Evolutionary conservation across 2,329 filamentous ascomycete species (phyloP).

Genomic region (Triangularia verruculosa): DNA sequence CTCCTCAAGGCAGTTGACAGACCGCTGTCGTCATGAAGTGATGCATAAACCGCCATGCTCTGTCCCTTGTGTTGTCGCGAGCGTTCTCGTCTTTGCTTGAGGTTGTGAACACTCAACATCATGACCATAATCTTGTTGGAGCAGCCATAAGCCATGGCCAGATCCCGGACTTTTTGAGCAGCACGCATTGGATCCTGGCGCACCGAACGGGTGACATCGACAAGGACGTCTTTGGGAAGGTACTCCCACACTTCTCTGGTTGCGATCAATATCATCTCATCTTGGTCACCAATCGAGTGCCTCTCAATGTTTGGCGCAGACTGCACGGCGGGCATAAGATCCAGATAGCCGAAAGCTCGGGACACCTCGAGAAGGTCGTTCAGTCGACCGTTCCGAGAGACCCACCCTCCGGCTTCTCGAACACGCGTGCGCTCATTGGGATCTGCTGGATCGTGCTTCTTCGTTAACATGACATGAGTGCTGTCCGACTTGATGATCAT

Average conservation of each 20-base stretch:
- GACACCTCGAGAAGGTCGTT: slow-evolving; percentile 92
- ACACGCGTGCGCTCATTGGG: slow-evolving; percentile 81
- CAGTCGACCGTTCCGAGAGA: slow-evolving; percentile 88
- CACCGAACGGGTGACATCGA: slow-evolving; percentile 86
- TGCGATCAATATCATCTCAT: slow-evolving; percentile 90
- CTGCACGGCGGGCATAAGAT: slow-evolving; percentile 88
- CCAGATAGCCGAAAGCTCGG: slow-evolving; percentile 90
- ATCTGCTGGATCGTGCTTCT: slow-evolving; percentile 91
- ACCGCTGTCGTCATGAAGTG: slow-evolving; percentile 64
- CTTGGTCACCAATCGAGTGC: slow-evolving; percentile 75
- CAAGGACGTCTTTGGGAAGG: slow-evolving; percentile 81
- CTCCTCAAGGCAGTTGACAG: slow-evolving; percentile 52
- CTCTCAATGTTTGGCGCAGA: slow-evolving; percentile 82
- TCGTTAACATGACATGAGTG: slow-evolving; percentile 76
- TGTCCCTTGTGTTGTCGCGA: slow-evolving; percentile 71
- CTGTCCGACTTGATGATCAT: slow-evolving; percentile 90
- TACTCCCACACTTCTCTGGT: slow-evolving; percentile 96
- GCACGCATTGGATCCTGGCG: slow-evolving; percentile 90
- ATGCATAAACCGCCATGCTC: slow-evolving; percentile 80
- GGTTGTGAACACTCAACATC: slow-evolving; percentile 89
- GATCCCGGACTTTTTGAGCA: slow-evolving; percentile 87
- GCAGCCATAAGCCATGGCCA: slow-evolving; percentile 93
- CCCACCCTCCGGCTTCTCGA: slow-evolving; percentile 90
- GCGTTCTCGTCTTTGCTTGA: slow-evolving; percentile 78
- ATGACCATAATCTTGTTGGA: slow-evolving; percentile 98